phyloP scores from a whole-genome alignment of 805 yeast species.

The Brettanomyces anomalus region DNA sequence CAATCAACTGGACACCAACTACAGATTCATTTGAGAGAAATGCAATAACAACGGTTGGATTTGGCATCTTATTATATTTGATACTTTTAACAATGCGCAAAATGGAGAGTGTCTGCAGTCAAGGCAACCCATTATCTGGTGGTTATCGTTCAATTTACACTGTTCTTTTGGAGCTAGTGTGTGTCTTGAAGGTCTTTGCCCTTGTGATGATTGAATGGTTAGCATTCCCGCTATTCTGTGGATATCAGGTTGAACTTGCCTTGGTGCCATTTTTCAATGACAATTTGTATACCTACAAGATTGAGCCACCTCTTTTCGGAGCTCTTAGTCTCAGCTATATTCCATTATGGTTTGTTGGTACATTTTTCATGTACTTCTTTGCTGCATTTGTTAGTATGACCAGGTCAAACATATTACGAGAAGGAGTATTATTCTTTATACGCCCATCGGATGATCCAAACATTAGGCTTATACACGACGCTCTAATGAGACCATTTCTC shows the following conservation, averaged over 20 bases:
- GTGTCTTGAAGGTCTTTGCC: constrained; percentile 65
- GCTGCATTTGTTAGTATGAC: constrained; percentile 83
- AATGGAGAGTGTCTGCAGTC: constrained; percentile 23
- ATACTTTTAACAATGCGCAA: constrained; percentile 13
- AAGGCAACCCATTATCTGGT: constrained; percentile 39
- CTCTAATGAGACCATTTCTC: constrained; percentile 64
- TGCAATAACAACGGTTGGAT: constrained; percentile 14
- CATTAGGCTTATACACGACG: constrained; percentile 78
- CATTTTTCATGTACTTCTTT: constrained; percentile 77
- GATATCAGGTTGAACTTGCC: constrained; percentile 64
- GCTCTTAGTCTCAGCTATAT: not conserved
- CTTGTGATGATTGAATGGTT: constrained; percentile 73
- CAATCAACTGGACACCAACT: constrained; percentile 17
- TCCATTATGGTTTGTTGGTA: constrained; percentile 59
- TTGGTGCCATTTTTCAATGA: constrained; percentile 44
- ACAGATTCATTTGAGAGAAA: constrained; percentile 11
- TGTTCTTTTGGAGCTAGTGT: constrained; percentile 42
- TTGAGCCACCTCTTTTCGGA: constrained; percentile 6
- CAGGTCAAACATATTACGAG: constrained; percentile 61
- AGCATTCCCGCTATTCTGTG: constrained; percentile 84
- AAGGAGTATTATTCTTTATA: constrained; percentile 86
- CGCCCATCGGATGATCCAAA: constrained; percentile 94
- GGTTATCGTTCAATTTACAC: constrained; percentile 42
- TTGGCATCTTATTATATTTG: constrained; percentile 4
- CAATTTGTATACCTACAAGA: constrained; percentile 7